Base-by-base conservation (phyloP, 2,329 filamentous ascomycete species). In the Fusarium goolgardi region DNA sequence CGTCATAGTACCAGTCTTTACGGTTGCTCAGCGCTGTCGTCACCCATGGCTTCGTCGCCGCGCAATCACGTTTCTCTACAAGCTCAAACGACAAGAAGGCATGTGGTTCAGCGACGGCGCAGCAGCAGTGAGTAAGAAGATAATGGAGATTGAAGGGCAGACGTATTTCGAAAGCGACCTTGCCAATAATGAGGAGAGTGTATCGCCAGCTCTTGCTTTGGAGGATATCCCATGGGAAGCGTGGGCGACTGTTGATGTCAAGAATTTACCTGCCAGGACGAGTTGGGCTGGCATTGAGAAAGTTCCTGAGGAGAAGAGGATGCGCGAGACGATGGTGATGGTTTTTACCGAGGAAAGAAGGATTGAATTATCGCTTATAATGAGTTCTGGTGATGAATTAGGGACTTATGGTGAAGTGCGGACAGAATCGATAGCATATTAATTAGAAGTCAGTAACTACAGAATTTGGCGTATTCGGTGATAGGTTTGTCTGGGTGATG, bases 81-180 rank as follows among this genome's bases (percentile, higher is more conserved):
- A 55, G 23, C 51, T 73, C 20, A 76, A 75, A n/a, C 56, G 77
- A 20, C 75, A 76, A 16, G 77, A 78, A 32, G 77, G 76, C 4
- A 68, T 75, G 59, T 78, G 76, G 77, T 69, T 71, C 55, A 78
- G 77, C 45, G 67, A 70, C n/a, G 73, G 69, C 3, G 67, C 73
- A 3, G 73, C 75, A 10, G 67, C 60, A 5, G 77, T 76, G 3
- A 52, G 49, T 0, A 45, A 63, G 8, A 61, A 50, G 8, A 72
- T 71, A 23, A 74, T 74, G 71, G 40, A 58, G 9, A 40, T 71
- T 6, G 71, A 73, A 37, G 71, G 70, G 2, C 70, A 73, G 15
- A 23, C n/a, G 5, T 74, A 40, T 40, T 71, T 63, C 40, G 45
- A 49, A 12, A 60, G 67, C n/a, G 68, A 65, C 21, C 43, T 70